Base-by-base conservation (phyloP, 129 eudicot species). In the Chrysanthemum lavandulifolium region DNA sequence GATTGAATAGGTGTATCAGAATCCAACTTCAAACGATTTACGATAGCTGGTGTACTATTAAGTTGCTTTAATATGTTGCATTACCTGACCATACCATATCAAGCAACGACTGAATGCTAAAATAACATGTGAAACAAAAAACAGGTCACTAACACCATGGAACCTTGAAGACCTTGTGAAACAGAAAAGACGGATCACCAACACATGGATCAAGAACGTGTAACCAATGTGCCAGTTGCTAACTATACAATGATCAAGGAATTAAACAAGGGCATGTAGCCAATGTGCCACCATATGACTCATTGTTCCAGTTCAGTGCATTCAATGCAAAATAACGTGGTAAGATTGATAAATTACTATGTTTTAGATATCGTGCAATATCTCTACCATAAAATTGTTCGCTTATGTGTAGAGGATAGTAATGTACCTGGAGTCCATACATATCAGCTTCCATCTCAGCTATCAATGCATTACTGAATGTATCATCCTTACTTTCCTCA, bases 391-490 rank as follows among this genome's bases (percentile, higher is more conserved):
- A 9, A 23, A 27, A 27, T 5, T 8, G 14, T 61, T 61, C 12
- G 16, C 47, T 61, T 72, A 16, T 13, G 25, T 43, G 25, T 48
- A 49, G 61, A 55, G 45, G 40, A 45, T 8, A 60, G 56, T 62
- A 61, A 18, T 16, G 15, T 67, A 91, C 93, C 96, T 91, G 97
- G 77, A 91, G 83, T 64, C 93, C 96, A 71, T 86, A 84, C 45
- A 79, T 78, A 68, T 75, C 89, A 55, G 97, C 97, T 84, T 91
- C 97, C 83, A 81, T 79, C 84, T 91, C 97, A 81, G 96, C 96
- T 76, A 88, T 88, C 77, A 84, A 68, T 73, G 96, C 91, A 84
- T 84, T 89, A 83, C 70, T 84, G 51, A 84, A 78, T 23, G 73
- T 58, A 21, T 66, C 86, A 84, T 84, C 82, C 53, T 86, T 84